Evolutionary conservation across 805 yeast genomes (phyloP), one percentile per base, ranked within the genome.

Genomic region (Kluyveromyces dobzhanskii): DNA sequence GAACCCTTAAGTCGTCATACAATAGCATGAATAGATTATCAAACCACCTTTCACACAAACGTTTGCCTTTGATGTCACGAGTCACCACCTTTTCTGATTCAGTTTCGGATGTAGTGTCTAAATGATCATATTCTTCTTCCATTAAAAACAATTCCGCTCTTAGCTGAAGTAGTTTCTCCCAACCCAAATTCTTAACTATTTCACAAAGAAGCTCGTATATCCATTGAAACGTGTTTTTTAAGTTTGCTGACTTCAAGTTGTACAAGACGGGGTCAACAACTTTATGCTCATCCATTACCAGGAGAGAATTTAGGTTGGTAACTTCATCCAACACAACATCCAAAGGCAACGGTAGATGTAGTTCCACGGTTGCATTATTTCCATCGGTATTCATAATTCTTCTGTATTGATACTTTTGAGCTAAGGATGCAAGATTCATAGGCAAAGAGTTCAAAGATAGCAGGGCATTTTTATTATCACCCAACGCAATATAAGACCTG

Each of bases 391-490:
- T 72, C 9, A 74, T 73, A 4, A 79, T 70, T 50, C 92, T 66
- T 53, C 72, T 75, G 49, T 81, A 67, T 17, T 70, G 66, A 54
- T 67, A 82, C 45, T 73, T 73, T 49, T 83, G 92, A 53, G 76
- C 79, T 51, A 78, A 76, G 9, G 82, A 74, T 1, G 65, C 50
- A 6, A 34, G 29, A 39, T 78, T 78, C 86, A 84, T 81, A 17
- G 94, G 94, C 52, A 88, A 81, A 12, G 90, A 78, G 51, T 84
- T 84, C 47, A 84, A 66, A 1, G 87, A 75, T 41, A 82, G 61
- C 38, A 84, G 65, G 1, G 92, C 84, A 48, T 80, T 73, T 54
- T 82, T 88, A 54, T 76, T 75, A 57, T 81, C 80, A 19, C 76
- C 77, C 37, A 75, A 54, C 32, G 71, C 70, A 29, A 82, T 74